Percentiles rank a stretch among this genome's conserved stretches.
phyloP scores from a whole-genome alignment of 2,329 filamentous ascomycete genomes.

The Corinectria fuckeliana region DNA sequence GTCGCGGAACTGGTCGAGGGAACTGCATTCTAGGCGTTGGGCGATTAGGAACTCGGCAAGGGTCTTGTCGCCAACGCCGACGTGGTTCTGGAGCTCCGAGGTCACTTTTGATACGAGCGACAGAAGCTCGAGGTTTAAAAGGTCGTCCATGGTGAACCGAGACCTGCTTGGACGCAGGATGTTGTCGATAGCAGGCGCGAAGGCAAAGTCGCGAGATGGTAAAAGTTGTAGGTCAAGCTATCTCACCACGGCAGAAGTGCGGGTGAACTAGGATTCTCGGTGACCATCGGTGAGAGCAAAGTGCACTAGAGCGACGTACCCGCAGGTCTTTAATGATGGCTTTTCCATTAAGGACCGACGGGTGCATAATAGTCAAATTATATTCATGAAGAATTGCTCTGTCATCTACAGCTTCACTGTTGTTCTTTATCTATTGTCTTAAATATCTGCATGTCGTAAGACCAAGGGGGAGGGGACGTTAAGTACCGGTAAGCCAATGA shows the following conservation, averaged over 20 bases:
- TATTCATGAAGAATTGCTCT: neutral
- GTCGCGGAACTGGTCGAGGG: constrained; percentile 75
- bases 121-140: constrained; percentile 88
- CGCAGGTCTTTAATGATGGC: too few species aligned
- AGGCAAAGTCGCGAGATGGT: constrained; percentile 3
- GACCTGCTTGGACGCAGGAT: constrained; percentile 29
- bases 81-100: constrained; percentile 91
- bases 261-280: constrained; percentile 16
- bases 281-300: constrained; percentile 1
- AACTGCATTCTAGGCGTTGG: constrained; percentile 78
- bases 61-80: constrained; percentile 91
- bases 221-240: constrained; percentile 19
- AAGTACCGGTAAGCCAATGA: too few species aligned
- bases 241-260: constrained; percentile 23
- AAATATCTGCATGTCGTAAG: too few species aligned
- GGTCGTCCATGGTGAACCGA: constrained; percentile 75
- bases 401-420: neutral
- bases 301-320: neutral
- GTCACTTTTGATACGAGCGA: constrained; percentile 95
- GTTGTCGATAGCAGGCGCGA: constrained; percentile 9
- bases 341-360: too few species aligned
- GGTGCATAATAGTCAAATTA: neutral
- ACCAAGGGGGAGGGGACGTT: too few species aligned
- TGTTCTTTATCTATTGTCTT: neutral
- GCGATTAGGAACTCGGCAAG: constrained; percentile 96